These are phyloP conservation scores for Annona squamosa DNA, from an alignment of 164 flowering plant genomes.

Conservation along the genomic window DNA sequence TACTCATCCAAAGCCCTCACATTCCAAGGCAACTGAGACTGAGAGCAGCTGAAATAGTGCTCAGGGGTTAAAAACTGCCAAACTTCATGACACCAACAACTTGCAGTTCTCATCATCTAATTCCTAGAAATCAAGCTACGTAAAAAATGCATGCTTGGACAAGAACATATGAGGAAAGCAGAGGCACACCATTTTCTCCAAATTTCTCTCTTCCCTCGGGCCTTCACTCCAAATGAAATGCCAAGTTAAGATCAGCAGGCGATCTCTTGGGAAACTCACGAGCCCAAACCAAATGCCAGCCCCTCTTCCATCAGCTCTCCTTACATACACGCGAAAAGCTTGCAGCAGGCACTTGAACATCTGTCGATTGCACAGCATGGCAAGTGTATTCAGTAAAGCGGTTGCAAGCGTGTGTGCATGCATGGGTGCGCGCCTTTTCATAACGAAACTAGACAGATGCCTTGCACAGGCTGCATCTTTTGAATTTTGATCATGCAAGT, in stretches of 20 bases:
- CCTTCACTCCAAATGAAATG: too few relatives aligned
- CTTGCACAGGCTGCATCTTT: too few relatives aligned
- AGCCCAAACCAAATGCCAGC: neutral
- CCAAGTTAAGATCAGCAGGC: neutral
- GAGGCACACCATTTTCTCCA: neutral
- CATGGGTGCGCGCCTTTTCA: too few relatives aligned
- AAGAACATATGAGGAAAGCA: neutral
- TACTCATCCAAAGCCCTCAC: too few relatives aligned
- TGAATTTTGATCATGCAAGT: too few relatives aligned
- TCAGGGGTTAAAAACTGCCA: neutral
- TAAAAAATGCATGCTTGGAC: neutral
- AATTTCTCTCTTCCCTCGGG: neutral
- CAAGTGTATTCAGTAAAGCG: neutral
- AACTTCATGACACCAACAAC: neutral
- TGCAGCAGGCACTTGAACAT: neutral
- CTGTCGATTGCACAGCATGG: neutral
- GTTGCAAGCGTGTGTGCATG: too few relatives aligned
- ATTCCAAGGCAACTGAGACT: neutral
- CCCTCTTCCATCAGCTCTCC: neutral
- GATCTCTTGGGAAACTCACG: neutral
- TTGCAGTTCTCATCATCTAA: neutral
- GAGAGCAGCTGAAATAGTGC: neutral
- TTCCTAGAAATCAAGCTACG: neutral
- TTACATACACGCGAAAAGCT: neutral
- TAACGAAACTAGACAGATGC: too few relatives aligned